phyloP scores from a whole-genome alignment of 2,329 filamentous ascomycete genomes.

The Fusarium sp. region DNA sequence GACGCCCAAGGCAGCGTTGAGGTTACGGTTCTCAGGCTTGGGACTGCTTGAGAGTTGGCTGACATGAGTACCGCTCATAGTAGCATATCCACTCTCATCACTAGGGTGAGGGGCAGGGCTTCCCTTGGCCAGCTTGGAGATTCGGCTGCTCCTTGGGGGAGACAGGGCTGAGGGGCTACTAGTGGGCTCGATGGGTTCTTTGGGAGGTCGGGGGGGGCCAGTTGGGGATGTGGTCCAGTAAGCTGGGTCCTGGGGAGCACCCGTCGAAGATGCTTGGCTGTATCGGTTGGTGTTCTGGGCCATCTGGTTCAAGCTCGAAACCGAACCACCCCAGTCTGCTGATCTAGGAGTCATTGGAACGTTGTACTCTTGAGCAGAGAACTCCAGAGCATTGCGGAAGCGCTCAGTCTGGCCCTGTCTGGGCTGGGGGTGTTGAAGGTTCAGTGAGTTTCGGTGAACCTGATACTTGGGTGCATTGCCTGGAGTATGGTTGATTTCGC shows the following conservation, averaged over 20 bases:
- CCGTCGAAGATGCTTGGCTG: slow-evolving; percentile 58
- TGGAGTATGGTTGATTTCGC: slow-evolving; percentile 64
- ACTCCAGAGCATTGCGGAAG: slow-evolving; percentile 80
- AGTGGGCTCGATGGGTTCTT: slow-evolving; percentile 67
- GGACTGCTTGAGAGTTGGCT: slow-evolving; percentile 68
- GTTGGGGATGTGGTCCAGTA: slow-evolving; percentile 60
- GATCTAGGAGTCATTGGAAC: slow-evolving; percentile 70
- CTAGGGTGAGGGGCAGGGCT: slow-evolving; percentile 69
- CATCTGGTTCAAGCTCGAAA: slow-evolving; percentile 68
- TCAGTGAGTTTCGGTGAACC: slow-evolving; percentile 83
- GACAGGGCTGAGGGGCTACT: slow-evolving; percentile 58
- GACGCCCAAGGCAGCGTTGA: slow-evolving; percentile 65
- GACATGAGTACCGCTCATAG: slow-evolving; percentile 59
- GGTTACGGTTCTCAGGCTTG: slow-evolving; percentile 68
- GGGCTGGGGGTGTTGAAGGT: slow-evolving; percentile 84
- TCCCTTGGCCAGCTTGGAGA: slow-evolving; percentile 65
- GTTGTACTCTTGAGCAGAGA: slow-evolving; percentile 76
- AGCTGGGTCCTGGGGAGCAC: slow-evolving; percentile 52
- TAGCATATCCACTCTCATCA: slow-evolving; percentile 67
- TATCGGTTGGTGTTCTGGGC: slow-evolving; percentile 61
- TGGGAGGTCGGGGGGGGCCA: slow-evolving; percentile 70
- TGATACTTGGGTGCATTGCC: slow-evolving; percentile 86
- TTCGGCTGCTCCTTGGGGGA: slow-evolving; percentile 60
- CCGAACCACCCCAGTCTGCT: slow-evolving; percentile 72
- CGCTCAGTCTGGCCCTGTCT: slow-evolving; percentile 78